Evolutionary conservation across 2,329 filamentous ascomycete species (phyloP).

Genomic region (Herpotrichia juniperi): DNA sequence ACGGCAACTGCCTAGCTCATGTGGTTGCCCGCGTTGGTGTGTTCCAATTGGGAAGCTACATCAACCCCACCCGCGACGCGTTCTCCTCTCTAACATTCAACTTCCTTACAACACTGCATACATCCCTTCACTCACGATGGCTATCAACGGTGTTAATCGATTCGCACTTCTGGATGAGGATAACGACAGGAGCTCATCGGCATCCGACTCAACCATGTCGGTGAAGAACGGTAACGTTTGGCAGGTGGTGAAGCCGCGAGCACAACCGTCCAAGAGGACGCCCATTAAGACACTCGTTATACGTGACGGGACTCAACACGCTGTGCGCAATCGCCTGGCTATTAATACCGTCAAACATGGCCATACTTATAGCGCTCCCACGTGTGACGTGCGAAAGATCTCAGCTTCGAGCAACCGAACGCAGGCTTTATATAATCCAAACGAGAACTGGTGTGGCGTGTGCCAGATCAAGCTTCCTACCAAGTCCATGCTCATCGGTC

Average conservation of each 20-base stretch:
- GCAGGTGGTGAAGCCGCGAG: not conserved
- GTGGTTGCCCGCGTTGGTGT: slow-evolving; percentile 12
- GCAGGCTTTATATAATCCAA: slow-evolving; percentile 21
- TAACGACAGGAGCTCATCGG: not conserved
- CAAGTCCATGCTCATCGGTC: slow-evolving; percentile 28
- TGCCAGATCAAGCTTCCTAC: slow-evolving; percentile 30
- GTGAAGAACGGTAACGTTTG: not conserved
- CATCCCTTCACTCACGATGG: not conserved
- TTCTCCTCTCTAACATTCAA: not conserved
- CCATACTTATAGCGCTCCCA: slow-evolving; percentile 3
- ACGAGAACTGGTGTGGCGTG: slow-evolving; percentile 42
- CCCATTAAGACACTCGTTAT: slow-evolving; percentile 3
- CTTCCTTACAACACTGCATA: not conserved
- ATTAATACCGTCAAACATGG: slow-evolving; percentile 5
- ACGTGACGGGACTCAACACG: not conserved
- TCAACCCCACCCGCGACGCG: not conserved
- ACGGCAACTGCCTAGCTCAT: slow-evolving; percentile 1
- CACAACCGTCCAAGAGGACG: not conserved
- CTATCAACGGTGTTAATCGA: not conserved
- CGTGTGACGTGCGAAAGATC: not conserved
- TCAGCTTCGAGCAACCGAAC: slow-evolving; percentile 14
- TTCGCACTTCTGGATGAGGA: slow-evolving; percentile 6
- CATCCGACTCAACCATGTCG: not conserved
- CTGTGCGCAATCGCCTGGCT: not conserved
- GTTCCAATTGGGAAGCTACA: not conserved